These are phyloP conservation scores for Gnomoniopsis smithogilvyi DNA, from an alignment of 2,329 filamentous ascomycete genomes.

Conservation along the genomic window DNA sequence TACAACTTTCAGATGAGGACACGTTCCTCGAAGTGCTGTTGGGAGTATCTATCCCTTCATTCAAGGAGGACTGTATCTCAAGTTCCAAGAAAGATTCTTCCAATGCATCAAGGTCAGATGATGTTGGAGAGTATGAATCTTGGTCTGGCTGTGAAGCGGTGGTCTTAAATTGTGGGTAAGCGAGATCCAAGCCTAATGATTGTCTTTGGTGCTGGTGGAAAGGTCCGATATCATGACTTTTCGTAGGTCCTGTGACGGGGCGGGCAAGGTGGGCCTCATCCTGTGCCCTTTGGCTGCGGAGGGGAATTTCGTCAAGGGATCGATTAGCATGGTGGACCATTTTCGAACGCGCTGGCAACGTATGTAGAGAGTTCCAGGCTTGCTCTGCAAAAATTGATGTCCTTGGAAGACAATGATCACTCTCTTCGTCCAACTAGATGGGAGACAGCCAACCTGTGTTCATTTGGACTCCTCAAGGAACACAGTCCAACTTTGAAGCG, in stretches of 20 bases:
- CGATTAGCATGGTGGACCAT: background rate
- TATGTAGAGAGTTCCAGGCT: too few relatives aligned
- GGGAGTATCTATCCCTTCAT: background rate
- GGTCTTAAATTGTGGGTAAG: background rate
- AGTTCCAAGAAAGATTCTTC: constrained; percentile 7
- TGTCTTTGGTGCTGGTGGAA: background rate
- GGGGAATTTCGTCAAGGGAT: background rate
- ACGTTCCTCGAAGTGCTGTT: background rate
- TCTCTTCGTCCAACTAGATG: too few relatives aligned
- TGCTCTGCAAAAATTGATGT: too few relatives aligned
- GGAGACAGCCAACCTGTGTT: too few relatives aligned
- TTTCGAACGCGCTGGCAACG: background rate
- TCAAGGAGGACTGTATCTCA: background rate
- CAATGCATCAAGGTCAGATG: constrained; percentile 13
- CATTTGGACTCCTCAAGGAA: too few relatives aligned
- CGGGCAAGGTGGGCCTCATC: too few relatives aligned
- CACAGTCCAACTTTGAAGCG: too few relatives aligned
- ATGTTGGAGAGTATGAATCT: constrained; percentile 8
- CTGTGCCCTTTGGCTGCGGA: background rate
- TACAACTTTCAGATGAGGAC: background rate
- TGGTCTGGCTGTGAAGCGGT: background rate
- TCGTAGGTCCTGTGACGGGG: too few relatives aligned
- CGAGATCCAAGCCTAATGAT: background rate
- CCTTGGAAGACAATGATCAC: too few relatives aligned
- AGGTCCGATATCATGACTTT: too few relatives aligned